A percentile compares a stretch with the other conserved stretches of the same genome.
phyloP scores from a whole-genome alignment of 2,329 filamentous ascomycete genomes.

The Colletotrichum gigasporum region DNA sequence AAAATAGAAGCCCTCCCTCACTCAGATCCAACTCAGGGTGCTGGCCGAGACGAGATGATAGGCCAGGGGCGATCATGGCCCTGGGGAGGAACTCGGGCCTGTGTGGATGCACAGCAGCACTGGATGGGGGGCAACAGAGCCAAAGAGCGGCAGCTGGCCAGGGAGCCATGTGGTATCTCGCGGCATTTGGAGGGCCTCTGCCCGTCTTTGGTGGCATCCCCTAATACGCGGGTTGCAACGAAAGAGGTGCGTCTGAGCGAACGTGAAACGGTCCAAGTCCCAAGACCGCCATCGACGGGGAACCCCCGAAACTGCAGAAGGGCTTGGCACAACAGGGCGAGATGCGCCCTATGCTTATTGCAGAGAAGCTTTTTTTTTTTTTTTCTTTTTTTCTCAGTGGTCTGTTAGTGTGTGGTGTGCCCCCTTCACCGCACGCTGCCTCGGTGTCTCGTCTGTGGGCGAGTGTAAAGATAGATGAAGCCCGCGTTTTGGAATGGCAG shows the following conservation, averaged over 20 bases:
- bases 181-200: background rate
- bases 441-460: no score
- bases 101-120: no score
- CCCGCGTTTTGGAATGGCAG: constrained; percentile 15
- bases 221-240: background rate
- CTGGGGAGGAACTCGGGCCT: background rate
- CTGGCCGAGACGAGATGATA: constrained; percentile 14
- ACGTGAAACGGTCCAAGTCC: constrained; percentile 30
- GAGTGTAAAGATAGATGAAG: constrained; percentile 30
- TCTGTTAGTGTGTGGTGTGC: no score
- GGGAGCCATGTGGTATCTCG: background rate
- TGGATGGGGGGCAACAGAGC: background rate
- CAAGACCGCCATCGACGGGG: constrained; percentile 20
- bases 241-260: constrained; percentile 27
- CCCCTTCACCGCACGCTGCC: no score
- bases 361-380: background rate
- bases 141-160: background rate
- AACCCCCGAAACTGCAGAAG: constrained; percentile 10
- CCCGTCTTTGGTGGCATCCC: no score
- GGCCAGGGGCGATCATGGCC: background rate
- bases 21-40: no score
- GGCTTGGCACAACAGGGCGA: constrained; percentile 18
- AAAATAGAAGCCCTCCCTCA: constrained; percentile 28
- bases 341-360: background rate
- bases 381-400: background rate